Evolutionary conservation across 2,329 filamentous ascomycete genomes (phyloP).

Genomic region (Aspergillus sp.): DNA sequence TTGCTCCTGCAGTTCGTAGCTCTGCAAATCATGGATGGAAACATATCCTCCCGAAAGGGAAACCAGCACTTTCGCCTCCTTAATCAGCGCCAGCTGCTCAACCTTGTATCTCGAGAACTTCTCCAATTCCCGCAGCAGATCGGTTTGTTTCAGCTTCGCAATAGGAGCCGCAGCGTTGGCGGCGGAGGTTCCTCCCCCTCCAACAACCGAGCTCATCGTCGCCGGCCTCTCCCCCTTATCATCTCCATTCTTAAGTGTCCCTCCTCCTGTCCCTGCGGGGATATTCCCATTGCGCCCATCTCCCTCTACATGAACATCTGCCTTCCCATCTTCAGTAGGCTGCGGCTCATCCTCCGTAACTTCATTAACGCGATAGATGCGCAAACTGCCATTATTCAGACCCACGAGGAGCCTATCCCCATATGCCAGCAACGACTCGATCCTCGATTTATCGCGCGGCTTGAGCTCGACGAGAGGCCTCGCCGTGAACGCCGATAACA

Average conservation of each 20-base stretch:
- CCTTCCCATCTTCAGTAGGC: neutral
- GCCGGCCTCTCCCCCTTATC: constrained; percentile 5
- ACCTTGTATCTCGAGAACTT: constrained; percentile 89
- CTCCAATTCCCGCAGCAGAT: constrained; percentile 86
- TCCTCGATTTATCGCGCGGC: constrained; percentile 91
- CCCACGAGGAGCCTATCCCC: constrained; percentile 91
- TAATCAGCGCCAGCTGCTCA: constrained; percentile 92
- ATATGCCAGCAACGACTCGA: constrained; percentile 92
- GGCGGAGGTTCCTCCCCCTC: too few species aligned
- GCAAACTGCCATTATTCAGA: constrained; percentile 81
- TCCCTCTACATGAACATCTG: constrained; percentile 15
- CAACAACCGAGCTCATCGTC: constrained; percentile 4
- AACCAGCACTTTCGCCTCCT: constrained; percentile 87
- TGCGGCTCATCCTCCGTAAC: constrained; percentile 36
- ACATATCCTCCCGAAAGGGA: constrained; percentile 88
- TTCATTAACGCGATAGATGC: constrained; percentile 90
- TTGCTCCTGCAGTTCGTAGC: constrained; percentile 77
- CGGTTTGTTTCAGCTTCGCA: constrained; percentile 60
- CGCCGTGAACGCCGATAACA: constrained; percentile 97
- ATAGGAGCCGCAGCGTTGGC: neutral
- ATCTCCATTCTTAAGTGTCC: constrained; percentile 13
- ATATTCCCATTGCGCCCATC: neutral
- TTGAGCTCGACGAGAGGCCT: constrained; percentile 96
- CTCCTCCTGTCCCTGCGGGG: constrained; percentile 4
- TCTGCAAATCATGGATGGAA: constrained; percentile 84